A percentile compares a stretch with the other conserved stretches of the same genome.
Conservation (phyloP, 768 basidiomycete genomes). For the Russula compacta region DNA sequence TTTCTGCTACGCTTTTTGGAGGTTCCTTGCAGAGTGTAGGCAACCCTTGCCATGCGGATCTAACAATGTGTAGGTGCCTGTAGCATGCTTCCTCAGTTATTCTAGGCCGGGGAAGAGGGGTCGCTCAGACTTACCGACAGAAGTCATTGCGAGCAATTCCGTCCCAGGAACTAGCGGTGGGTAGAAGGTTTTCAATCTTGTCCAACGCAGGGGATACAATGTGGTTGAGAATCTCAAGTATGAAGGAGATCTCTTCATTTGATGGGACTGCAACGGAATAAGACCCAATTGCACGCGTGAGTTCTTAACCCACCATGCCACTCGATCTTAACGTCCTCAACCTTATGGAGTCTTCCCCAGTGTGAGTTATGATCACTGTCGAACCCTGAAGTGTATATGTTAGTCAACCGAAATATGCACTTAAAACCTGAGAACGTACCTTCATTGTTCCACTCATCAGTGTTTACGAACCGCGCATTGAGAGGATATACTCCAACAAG, state of each 20-base stretch:
- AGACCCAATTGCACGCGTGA: background rate
- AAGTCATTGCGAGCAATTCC: slow-evolving; percentile 66
- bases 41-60: slow-evolving; percentile 71
- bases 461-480: slow-evolving; percentile 75
- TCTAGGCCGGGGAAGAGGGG: background rate
- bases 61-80: slow-evolving; percentile 60
- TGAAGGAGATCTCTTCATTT: slow-evolving; percentile 65
- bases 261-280: slow-evolving; percentile 40
- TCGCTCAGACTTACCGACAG: slow-evolving; percentile 51
- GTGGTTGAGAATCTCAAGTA: slow-evolving; percentile 64
- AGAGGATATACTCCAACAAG: slow-evolving; percentile 67
- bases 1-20: slow-evolving; percentile 47
- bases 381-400: slow-evolving; percentile 38
- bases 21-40: slow-evolving; percentile 56
- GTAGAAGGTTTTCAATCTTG: slow-evolving; percentile 56
- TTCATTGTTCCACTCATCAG: slow-evolving; percentile 66
- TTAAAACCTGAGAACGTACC: slow-evolving; percentile 38
- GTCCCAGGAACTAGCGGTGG: slow-evolving; percentile 50
- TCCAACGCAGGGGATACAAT: slow-evolving; percentile 59
- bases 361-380: slow-evolving; percentile 50
- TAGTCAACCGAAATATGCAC: background rate
- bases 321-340: slow-evolving; percentile 70
- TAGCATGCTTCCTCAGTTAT: background rate
- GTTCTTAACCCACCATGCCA: slow-evolving; percentile 64
- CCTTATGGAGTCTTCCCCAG: slow-evolving; percentile 77